These are phyloP conservation scores for Pseudocercospora eumusae DNA, from an alignment of 2,329 filamentous ascomycete species.

Conservation along the genomic window DNA sequence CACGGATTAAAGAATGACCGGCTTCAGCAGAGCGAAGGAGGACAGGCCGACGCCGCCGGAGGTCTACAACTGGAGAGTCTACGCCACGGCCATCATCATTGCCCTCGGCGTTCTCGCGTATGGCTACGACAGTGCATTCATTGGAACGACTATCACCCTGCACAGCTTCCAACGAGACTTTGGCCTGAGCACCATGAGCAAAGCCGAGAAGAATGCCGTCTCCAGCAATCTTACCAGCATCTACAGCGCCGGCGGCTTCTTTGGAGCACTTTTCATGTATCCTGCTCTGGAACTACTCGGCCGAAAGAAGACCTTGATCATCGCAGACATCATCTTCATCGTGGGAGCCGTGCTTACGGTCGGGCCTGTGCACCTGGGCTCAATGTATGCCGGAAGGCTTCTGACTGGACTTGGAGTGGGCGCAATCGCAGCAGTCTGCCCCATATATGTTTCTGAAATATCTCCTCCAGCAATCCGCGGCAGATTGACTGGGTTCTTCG, in stretches of 20 bases:
- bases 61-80: conserved; percentile 58
- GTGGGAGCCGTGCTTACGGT: conserved; percentile 51
- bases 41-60: conserved; percentile 59
- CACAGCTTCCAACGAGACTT: conserved; percentile 52
- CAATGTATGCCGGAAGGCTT: conserved; percentile 48
- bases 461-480: conserved; percentile 41
- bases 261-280: conserved; percentile 55
- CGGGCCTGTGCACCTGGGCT: conserved; percentile 45
- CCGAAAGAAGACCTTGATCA: conserved; percentile 54
- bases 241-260: conserved; percentile 54
- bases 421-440: conserved; percentile 38
- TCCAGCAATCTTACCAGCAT: conserved; percentile 54
- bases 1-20: conserved; percentile 25
- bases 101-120: conserved; percentile 51
- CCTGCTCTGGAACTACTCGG: conserved; percentile 51
- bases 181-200: conserved; percentile 39
- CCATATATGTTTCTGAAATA: conserved; percentile 42
- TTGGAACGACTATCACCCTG: conserved; percentile 57
- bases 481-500: conserved; percentile 40
- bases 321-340: conserved; percentile 50
- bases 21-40: conserved; percentile 53
- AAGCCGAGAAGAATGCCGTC: conserved; percentile 43
- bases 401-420: conserved; percentile 41
- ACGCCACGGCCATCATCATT: conserved; percentile 52
- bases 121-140: conserved; percentile 58